phyloP scores from a whole-genome alignment of 2,329 filamentous ascomycete species.

The Myrmaecium sp. region DNA sequence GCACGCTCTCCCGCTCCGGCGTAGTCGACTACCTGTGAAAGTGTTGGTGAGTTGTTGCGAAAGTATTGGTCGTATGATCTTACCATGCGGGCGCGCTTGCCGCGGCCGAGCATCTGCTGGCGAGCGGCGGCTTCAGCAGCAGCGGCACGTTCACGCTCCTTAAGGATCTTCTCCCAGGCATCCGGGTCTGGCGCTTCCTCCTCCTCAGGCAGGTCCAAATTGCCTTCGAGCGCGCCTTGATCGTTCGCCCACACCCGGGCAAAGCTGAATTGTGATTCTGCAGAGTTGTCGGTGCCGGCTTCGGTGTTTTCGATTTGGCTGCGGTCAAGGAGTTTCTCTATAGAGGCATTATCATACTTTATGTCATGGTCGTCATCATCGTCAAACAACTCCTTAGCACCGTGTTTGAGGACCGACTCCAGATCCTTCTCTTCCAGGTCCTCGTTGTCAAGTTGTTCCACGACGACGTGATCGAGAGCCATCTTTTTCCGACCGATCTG shows the following conservation, averaged over 20 bases:
- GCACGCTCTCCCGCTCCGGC: slow-evolving; percentile 18
- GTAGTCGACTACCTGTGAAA: slow-evolving; percentile 29
- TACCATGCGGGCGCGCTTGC: slow-evolving; percentile 53
- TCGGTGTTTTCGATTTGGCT: slow-evolving; percentile 60
- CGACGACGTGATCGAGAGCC: slow-evolving; percentile 84
- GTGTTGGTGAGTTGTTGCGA: slow-evolving; percentile 7
- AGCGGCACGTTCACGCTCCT: slow-evolving; percentile 64
- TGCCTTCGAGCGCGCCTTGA: slow-evolving; percentile 47
- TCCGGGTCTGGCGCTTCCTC: slow-evolving; percentile 43
- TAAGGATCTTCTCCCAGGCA: slow-evolving; percentile 82
- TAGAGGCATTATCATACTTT: slow-evolving; percentile 59
- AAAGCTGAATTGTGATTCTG: slow-evolving; percentile 73
- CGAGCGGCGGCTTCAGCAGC: slow-evolving; percentile 51
- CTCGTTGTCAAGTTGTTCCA: slow-evolving; percentile 79
- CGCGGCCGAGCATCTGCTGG: slow-evolving; percentile 66
- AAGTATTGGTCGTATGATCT: slow-evolving; percentile 14
- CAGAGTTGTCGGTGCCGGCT: slow-evolving; percentile 43
- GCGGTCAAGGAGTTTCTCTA: slow-evolving; percentile 85
- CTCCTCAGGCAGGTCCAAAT: slow-evolving; percentile 37
- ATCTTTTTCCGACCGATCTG: slow-evolving; percentile 93
- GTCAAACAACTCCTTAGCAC: slow-evolving; percentile 71
- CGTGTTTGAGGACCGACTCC: slow-evolving; percentile 74
- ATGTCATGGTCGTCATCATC: slow-evolving; percentile 60
- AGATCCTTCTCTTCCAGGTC: slow-evolving; percentile 64
- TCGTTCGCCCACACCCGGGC: slow-evolving; percentile 88